Evolutionary conservation across 2,329 filamentous ascomycete genomes (phyloP).

Genomic region (Leptographium lundbergii): DNA sequence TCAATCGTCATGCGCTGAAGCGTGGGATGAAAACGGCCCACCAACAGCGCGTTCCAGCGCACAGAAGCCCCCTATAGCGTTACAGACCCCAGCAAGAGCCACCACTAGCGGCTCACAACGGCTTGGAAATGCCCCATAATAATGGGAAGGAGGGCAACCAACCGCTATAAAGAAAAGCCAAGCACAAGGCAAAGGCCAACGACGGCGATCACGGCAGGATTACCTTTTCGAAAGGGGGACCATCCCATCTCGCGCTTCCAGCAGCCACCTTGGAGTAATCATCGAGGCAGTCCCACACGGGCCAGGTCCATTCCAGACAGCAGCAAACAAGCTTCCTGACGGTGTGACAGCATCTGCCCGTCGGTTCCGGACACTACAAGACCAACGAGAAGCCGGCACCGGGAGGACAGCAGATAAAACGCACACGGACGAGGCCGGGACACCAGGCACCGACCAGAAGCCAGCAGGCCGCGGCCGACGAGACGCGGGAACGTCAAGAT

Average conservation of each 20-base stretch:
- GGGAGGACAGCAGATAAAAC: neutral
- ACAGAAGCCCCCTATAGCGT: neutral
- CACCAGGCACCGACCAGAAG: neutral
- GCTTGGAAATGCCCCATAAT: neutral
- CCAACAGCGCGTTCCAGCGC: neutral
- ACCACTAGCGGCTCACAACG: neutral
- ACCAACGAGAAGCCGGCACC: neutral
- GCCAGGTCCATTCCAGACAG: neutral
- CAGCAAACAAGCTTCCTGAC: neutral
- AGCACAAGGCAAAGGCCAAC: neutral
- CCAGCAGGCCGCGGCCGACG: neutral
- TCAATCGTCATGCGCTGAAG: slow-evolving; percentile 2
- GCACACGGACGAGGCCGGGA: neutral
- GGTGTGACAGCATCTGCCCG: neutral
- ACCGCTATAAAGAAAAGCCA: neutral
- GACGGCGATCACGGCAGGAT: neutral
- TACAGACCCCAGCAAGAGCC: neutral
- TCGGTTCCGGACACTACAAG: neutral
- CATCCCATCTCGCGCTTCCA: neutral
- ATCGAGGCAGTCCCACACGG: neutral
- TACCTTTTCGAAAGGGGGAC: neutral
- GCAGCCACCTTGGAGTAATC: neutral
- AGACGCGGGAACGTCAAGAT: neutral
- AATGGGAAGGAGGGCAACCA: neutral
- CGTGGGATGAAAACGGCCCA: slow-evolving; percentile 4